These are phyloP conservation scores for Trichosporon asahii DNA, from an alignment of 1,284 basidiomycete species.

Conservation along the genomic window DNA sequence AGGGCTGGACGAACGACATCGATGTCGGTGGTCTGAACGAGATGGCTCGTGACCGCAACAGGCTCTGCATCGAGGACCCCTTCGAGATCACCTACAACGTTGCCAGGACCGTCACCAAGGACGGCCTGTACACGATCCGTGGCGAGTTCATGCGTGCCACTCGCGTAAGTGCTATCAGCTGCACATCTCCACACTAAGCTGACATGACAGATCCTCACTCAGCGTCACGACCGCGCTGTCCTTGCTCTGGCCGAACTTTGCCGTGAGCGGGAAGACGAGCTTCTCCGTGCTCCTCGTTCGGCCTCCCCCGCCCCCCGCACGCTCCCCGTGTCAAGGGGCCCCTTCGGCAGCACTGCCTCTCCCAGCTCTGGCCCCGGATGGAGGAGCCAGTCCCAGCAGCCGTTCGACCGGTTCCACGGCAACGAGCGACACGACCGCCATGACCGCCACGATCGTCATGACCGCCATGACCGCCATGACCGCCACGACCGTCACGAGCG, in stretches of 20 bases:
- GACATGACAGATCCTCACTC: slow-evolving; percentile 59
- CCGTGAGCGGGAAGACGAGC: slow-evolving; percentile 55
- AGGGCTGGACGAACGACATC: slow-evolving; percentile 86
- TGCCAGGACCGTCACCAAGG: slow-evolving; percentile 90
- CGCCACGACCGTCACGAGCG: not conserved
- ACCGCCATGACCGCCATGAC: slow-evolving; percentile 7
- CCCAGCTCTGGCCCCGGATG: slow-evolving; percentile 25
- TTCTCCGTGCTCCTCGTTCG: slow-evolving; percentile 51
- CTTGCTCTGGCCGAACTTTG: slow-evolving; percentile 77
- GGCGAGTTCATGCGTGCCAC: slow-evolving; percentile 98
- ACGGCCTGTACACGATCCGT: slow-evolving; percentile 93
- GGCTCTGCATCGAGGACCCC: slow-evolving; percentile 95
- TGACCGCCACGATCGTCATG: slow-evolving; percentile 1
- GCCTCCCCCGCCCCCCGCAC: slow-evolving; percentile 50
- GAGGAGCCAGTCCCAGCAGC: slow-evolving; percentile 44
- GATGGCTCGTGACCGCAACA: slow-evolving; percentile 74
- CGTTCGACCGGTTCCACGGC: slow-evolving; percentile 36
- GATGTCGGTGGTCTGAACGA: slow-evolving; percentile 61
- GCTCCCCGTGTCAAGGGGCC: slow-evolving; percentile 36
- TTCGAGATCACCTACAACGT: slow-evolving; percentile 96
- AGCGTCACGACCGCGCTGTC: slow-evolving; percentile 74
- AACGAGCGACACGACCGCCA: not conserved
- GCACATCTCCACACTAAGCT: slow-evolving; percentile 11
- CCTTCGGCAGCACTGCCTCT: slow-evolving; percentile 22
- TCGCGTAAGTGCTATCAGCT: slow-evolving; percentile 51